A percentile compares a stretch with the other conserved stretches of the same genome.
These are phyloP conservation scores for Hibiscus syriacus DNA, from an alignment of 345 rosid genomes.

Conservation along the genomic window DNA sequence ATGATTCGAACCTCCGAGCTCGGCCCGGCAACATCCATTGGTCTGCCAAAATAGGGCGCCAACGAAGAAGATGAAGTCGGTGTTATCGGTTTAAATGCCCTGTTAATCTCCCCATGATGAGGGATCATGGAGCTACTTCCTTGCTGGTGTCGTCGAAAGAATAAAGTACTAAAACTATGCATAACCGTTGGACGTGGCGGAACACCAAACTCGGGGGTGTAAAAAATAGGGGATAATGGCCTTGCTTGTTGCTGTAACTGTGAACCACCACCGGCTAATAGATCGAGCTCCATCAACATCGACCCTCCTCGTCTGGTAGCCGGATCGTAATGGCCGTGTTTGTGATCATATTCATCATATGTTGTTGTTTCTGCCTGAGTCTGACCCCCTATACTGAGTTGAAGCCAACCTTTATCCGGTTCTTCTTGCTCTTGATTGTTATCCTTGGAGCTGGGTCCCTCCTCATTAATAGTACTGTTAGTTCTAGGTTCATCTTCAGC, in stretches of 20 bases:
- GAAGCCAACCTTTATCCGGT: constrained; percentile 69
- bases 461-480: constrained; percentile 38
- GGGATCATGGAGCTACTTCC: constrained; percentile 32
- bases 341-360: constrained; percentile 16
- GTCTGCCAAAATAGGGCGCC: constrained; percentile 41
- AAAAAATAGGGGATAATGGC: constrained; percentile 34
- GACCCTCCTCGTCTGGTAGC: constrained; percentile 25
- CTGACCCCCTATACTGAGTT: constrained; percentile 56
- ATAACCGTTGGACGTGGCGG: constrained; percentile 26
- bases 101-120: constrained; percentile 42
- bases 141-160: not conserved
- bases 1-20: constrained; percentile 63
- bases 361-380: constrained; percentile 9
- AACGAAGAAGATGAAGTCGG: constrained; percentile 37
- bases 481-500: constrained; percentile 85
- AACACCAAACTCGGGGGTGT: constrained; percentile 29
- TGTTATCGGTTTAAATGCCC: constrained; percentile 58
- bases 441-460: constrained; percentile 56
- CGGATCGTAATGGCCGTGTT: constrained; percentile 20
- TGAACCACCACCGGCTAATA: constrained; percentile 32
- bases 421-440: constrained; percentile 28
- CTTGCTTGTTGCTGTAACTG: constrained; percentile 14
- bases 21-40: constrained; percentile 51
- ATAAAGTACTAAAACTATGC: constrained; percentile 23
- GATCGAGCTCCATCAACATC: constrained; percentile 55